Percentiles rank a stretch among this genome's conserved stretches.
phyloP scores from a whole-genome alignment of 2,329 filamentous ascomycete species.

The Cordyceps pruinosa region DNA sequence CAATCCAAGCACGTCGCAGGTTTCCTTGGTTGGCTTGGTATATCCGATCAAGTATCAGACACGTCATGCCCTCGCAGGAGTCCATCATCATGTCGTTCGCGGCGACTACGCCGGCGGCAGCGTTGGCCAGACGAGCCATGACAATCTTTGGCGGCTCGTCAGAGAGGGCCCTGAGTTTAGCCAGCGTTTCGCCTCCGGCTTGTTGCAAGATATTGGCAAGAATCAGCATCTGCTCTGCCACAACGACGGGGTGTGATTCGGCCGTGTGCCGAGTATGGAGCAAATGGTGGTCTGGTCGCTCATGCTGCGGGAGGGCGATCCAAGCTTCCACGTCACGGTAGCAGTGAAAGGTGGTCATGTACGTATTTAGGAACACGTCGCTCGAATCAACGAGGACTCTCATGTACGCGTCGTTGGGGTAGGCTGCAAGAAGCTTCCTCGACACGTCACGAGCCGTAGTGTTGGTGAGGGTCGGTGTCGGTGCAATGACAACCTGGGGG shows the following conservation, averaged over 20 bases:
- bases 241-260: conserved; percentile 25
- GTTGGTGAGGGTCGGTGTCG: neutral
- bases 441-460: neutral
- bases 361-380: neutral
- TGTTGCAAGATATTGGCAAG: conserved; percentile 23
- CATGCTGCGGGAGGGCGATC: neutral
- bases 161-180: conserved; percentile 1
- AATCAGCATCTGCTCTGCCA: conserved; percentile 29
- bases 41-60: conserved; percentile 37
- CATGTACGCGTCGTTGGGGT: neutral
- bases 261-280: neutral
- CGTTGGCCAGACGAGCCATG: conserved; percentile 22
- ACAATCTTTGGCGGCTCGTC: conserved; percentile 15
- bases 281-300: conserved; percentile 1
- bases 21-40: conserved; percentile 46
- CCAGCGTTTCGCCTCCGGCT: neutral
- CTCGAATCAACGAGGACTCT: neutral
- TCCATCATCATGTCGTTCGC: conserved; percentile 41
- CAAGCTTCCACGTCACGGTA: neutral
- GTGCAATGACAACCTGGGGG: neutral
- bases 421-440: neutral
- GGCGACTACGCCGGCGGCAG: conserved; percentile 31
- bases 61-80: conserved; percentile 43
- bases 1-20: conserved; percentile 44
- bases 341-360: neutral